These are phyloP conservation scores for Pisolithus tinctorius DNA, from an alignment of 768 basidiomycete species.

Conservation along the genomic window DNA sequence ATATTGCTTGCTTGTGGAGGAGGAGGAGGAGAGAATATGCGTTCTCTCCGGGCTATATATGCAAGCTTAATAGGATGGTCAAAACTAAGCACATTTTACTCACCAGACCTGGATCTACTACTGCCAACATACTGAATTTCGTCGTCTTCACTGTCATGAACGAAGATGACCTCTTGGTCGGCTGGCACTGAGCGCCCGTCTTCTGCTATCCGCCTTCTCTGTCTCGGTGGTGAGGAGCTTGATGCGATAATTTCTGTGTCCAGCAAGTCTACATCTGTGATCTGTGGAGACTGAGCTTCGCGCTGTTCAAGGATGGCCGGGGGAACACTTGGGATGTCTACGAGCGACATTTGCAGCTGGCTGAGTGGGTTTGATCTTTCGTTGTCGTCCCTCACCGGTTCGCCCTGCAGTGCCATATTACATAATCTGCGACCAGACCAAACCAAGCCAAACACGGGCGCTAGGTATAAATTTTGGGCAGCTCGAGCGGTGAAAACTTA, in stretches of 20 bases:
- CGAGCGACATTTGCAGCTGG: slow-evolving; percentile 14
- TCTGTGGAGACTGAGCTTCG: slow-evolving; percentile 18
- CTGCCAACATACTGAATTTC: slow-evolving; percentile 24
- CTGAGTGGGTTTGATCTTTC: slow-evolving; percentile 1
- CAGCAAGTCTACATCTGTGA: slow-evolving; percentile 41
- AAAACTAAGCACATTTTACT: neutral
- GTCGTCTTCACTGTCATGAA: slow-evolving; percentile 38
- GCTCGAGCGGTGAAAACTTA: neutral
- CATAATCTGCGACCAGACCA: slow-evolving; percentile 15
- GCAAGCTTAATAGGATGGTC: neutral
- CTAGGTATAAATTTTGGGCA: slow-evolving; percentile 21
- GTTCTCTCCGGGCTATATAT: slow-evolving; percentile 13
- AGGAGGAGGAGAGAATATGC: slow-evolving; percentile 44
- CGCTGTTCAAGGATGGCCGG: slow-evolving; percentile 9
- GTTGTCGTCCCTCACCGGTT: neutral
- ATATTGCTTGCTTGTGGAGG: slow-evolving; percentile 31
- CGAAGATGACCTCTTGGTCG: slow-evolving; percentile 22
- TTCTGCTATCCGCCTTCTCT: slow-evolving; percentile 20
- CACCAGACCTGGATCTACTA: slow-evolving; percentile 16
- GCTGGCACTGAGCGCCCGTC: slow-evolving; percentile 15
- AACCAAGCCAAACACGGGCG: slow-evolving; percentile 19
- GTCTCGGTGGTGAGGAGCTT: slow-evolving; percentile 16
- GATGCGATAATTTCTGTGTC: slow-evolving; percentile 28
- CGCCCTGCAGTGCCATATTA: slow-evolving; percentile 15
- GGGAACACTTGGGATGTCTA: slow-evolving; percentile 6